phyloP scores from a whole-genome alignment of 148 eudicot species.

The Camellia granthamiana region DNA sequence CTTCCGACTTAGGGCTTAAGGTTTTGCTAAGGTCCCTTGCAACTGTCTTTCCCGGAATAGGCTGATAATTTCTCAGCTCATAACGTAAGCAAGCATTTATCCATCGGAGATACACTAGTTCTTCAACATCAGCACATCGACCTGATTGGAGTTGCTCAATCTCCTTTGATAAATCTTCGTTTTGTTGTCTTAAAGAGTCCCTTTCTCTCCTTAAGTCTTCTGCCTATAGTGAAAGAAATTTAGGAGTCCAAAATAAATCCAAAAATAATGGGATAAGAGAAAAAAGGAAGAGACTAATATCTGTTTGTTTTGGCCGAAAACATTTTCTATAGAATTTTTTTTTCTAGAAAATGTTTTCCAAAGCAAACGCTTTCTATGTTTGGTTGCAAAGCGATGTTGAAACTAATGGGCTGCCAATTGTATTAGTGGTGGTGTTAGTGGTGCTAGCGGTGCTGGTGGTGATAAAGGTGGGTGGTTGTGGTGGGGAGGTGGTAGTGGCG shows the following conservation, averaged over 20 bases:
- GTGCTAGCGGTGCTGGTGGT: too few relatives aligned
- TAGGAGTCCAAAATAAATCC: constrained; percentile 1
- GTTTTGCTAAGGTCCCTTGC: constrained; percentile 80
- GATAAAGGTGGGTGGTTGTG: too few relatives aligned
- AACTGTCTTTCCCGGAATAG: constrained; percentile 56
- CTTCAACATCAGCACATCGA: constrained; percentile 68
- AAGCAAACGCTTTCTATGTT: too few relatives aligned
- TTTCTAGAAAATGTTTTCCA: too few relatives aligned
- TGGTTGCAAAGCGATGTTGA: too few relatives aligned
- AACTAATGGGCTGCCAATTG: too few relatives aligned
- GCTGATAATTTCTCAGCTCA: constrained; percentile 66
- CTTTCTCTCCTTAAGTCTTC: constrained; percentile 47
- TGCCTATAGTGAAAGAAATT: constrained; percentile 33
- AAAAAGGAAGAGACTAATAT: neutral
- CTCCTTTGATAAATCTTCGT: constrained; percentile 50
- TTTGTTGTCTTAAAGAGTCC: constrained; percentile 43
- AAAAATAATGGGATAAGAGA: neutral
- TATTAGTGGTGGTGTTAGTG: too few relatives aligned
- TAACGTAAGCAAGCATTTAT: constrained; percentile 84
- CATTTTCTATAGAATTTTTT: too few relatives aligned
- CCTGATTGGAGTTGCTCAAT: constrained; percentile 63
- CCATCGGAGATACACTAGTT: constrained; percentile 87
- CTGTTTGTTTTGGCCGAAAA: too few relatives aligned
- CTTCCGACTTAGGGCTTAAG: constrained; percentile 71
- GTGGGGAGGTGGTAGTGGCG: too few relatives aligned